Percentiles rank a stretch among this genome's conserved stretches.
Conservation (phyloP, 1,284 basidiomycete species). For the Singerocomus inundabilis region DNA sequence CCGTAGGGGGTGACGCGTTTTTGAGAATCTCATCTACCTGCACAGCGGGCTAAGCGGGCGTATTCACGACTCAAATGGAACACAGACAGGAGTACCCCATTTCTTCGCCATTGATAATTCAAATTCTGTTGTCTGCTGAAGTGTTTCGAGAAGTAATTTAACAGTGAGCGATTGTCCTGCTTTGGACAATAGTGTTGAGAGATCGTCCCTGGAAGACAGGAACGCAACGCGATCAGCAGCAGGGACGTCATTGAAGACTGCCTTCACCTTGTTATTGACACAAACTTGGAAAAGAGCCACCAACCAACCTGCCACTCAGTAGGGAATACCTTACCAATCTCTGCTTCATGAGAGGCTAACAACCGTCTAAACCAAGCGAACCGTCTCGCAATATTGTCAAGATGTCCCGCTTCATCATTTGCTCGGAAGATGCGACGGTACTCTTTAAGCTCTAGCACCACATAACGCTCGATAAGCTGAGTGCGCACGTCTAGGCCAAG, state of each 20-base stretch:
- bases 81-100: slow-evolving; percentile 71
- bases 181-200: slow-evolving; percentile 65
- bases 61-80: not conserved
- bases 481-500: slow-evolving; percentile 79
- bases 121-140: slow-evolving; percentile 86
- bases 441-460: slow-evolving; percentile 89
- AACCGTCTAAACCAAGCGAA: slow-evolving; percentile 97
- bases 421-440: slow-evolving; percentile 95
- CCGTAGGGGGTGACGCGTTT: slow-evolving; percentile 46
- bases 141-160: slow-evolving; percentile 75
- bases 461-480: slow-evolving; percentile 87
- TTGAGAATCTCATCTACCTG: slow-evolving; percentile 66
- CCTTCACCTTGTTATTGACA: slow-evolving; percentile 78
- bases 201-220: slow-evolving; percentile 56
- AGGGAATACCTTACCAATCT: slow-evolving; percentile 83
- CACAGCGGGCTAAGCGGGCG: slow-evolving; percentile 1
- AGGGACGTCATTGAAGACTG: not conserved
- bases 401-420: slow-evolving; percentile 90
- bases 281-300: slow-evolving; percentile 78
- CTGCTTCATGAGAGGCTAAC: slow-evolving; percentile 85
- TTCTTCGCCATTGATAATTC: slow-evolving; percentile 77
- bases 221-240: not conserved
- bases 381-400: slow-evolving; percentile 92
- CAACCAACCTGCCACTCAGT: slow-evolving; percentile 80
- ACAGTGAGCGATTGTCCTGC: slow-evolving; percentile 73